These are phyloP conservation scores for Umbelopsis isabellina DNA, from an alignment of 192 early-diverging fungal species.

Conservation along the genomic window DNA sequence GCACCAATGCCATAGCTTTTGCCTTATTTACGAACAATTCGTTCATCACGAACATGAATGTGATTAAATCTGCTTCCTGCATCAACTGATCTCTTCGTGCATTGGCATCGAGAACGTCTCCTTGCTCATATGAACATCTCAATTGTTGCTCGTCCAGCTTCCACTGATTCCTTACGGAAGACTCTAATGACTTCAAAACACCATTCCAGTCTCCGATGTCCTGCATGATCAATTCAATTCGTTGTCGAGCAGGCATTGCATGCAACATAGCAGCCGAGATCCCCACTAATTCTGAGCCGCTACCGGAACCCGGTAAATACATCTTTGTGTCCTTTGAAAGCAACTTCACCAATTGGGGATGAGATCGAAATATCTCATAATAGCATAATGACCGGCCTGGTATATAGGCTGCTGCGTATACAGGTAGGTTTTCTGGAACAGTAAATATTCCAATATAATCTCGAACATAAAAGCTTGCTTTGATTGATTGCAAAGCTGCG, in stretches of 20 bases:
- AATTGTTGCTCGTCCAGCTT: conserved; percentile 48
- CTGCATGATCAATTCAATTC: conserved; percentile 49
- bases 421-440: conserved; percentile 67
- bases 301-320: conserved; percentile 78
- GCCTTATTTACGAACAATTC: conserved; percentile 84
- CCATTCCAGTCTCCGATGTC: conserved; percentile 70
- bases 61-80: conserved; percentile 68
- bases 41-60: conserved; percentile 92
- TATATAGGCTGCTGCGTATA: conserved; percentile 89
- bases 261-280: conserved; percentile 72
- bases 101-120: conserved; percentile 60
- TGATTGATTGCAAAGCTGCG: conserved; percentile 71
- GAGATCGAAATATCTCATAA: conserved; percentile 65
- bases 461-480: conserved; percentile 78
- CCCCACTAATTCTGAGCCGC: conserved; percentile 84
- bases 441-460: conserved; percentile 86
- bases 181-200: conserved; percentile 58
- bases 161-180: conserved; percentile 58
- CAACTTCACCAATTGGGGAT: conserved; percentile 53
- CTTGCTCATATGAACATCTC: conserved; percentile 57
- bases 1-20: conserved; percentile 77
- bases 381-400: conserved; percentile 88
- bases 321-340: conserved; percentile 52
- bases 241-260: conserved; percentile 41
- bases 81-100: conserved; percentile 55